Evolutionary conservation across 306 rosid genomes (phyloP), one percentile per base, ranked within the genome.

Genomic region (Citrullus colocynthis): DNA sequence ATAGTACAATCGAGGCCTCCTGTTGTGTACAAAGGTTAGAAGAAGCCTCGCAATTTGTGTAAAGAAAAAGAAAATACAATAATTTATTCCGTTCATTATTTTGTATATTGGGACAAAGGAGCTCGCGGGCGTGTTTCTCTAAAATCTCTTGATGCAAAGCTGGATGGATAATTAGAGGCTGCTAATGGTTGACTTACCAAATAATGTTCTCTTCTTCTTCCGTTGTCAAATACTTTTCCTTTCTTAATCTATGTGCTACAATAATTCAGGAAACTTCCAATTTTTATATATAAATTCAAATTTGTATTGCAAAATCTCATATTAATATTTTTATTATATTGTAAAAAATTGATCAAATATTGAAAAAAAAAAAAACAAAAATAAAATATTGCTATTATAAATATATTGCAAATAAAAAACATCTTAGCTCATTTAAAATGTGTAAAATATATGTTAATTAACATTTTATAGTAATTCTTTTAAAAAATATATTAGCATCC

Each of bases 181-280:
- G 83, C 49, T 9, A 62, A 79, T 54, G 39, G 86, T 86, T 86
- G 86, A 81, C 81, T 72, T 14, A 6, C 57, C 34, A 70, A 70
- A 70, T 70, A 48, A 13, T 24, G 20, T 70, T 70, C 55, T 30
- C 42, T 49, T 65, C 69, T 32, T 62, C 72, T 17, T 65, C 13
- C 28, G 60, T 28, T 15, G 15, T 49, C 77, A 28, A 72, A 1
- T 14, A 28, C 77, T 30, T 51, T 30, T 49, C 15, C 44, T 49
- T 72, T 72, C 60, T 72, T 72, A 12, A 72, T 45, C 56, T 45
- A 20, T 42, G 45, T 44, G 56, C 11, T 36, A 36, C 71, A 48
- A 45, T 70, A 21, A 48, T 45, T 13, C 0, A 28, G 37, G 74
- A 70, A 70, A 44, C 11, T 69, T 42, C 8, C 34, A 14, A 5